Evolutionary conservation across 83 land plant species (phyloP), one percentile per base, ranked within the genome.

Genomic region (Picea engelmannii): DNA sequence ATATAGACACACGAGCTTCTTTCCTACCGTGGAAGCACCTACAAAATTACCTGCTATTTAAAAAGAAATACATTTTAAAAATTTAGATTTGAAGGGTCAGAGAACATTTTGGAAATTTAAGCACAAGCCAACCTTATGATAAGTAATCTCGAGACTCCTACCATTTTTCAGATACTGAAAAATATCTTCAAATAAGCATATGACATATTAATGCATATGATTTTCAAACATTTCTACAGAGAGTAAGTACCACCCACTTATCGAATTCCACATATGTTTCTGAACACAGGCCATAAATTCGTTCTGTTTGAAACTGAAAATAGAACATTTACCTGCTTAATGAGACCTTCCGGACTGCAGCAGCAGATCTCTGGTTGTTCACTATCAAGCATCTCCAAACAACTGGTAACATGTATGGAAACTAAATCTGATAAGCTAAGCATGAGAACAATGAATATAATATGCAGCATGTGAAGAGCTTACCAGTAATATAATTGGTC

Each of bases 331-430:
- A 79, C 87, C 82, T 86, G 87, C 24, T 74, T 23, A 38, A 82
- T 78, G 40, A 86, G 83, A 35, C 84, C 73, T 59, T 86, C 85
- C 25, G 87, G 85, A 60, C 87, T 86, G 82, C 85, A 82, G 61
- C 20, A 55, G 75, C 62, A 86, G 58, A 52, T 40, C 44, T 80
- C 63, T n/a, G 85, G 82, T 15, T 73, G 74, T 79, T 86, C 87
- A 15, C 66, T 71, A 59, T 86, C 87, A 74, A 83, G 25, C 87
- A 82, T 86, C 58, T 86, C 87, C 65, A 86, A 65, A 73, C 87
- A 86, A 70, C 87, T 86, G 73, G 40, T 70, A 62, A 74, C 49
- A 75, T 13, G 58, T 76, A 58, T 35, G 59, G 61, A 76, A 55
- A 76, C 78, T 76, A 61, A 76, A 76, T 76, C 78, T 58, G 60